Percentiles rank a stretch among this genome's conserved stretches.
phyloP scores from a whole-genome alignment of 1,284 basidiomycete genomes.

The Chalciporus sp. region DNA sequence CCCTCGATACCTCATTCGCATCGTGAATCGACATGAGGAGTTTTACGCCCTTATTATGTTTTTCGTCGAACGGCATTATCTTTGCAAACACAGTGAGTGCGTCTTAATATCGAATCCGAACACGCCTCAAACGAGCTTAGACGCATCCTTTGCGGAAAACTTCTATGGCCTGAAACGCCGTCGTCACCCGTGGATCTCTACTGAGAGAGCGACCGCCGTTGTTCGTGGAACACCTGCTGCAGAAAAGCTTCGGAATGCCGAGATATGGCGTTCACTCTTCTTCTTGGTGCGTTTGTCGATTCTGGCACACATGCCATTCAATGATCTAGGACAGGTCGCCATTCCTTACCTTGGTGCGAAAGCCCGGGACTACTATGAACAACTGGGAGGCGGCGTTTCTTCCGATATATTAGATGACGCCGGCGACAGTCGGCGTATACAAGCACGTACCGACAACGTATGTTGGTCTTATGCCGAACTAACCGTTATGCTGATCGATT shows the following conservation, averaged over 20 bases:
- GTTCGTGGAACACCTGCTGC: slow-evolving; percentile 64
- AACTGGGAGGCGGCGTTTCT: slow-evolving; percentile 80
- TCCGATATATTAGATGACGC: slow-evolving; percentile 66
- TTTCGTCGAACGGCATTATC: slow-evolving; percentile 89
- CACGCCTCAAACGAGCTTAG: slow-evolving; percentile 40
- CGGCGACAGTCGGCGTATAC: slow-evolving; percentile 44
- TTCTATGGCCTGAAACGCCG: slow-evolving; percentile 90
- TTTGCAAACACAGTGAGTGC: slow-evolving; percentile 75
- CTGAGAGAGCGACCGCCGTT: slow-evolving; percentile 64
- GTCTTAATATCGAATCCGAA: neutral
- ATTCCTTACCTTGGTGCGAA: slow-evolving; percentile 91
- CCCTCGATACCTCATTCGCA: slow-evolving; percentile 87
- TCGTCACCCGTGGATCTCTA: slow-evolving; percentile 68
- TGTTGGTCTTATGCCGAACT: slow-evolving; percentile 11
- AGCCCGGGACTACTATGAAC: slow-evolving; percentile 88
- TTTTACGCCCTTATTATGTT: slow-evolving; percentile 90
- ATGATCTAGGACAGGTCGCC: slow-evolving; percentile 59
- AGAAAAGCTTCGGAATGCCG: slow-evolving; percentile 62
- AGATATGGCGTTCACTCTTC: slow-evolving; percentile 75
- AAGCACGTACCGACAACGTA: slow-evolving; percentile 54
- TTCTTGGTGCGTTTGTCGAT: slow-evolving; percentile 60
- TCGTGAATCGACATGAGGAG: slow-evolving; percentile 96
- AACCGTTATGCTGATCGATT: slow-evolving; percentile 8
- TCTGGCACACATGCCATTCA: neutral
- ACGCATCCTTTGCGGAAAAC: slow-evolving; percentile 89